Percentiles rank a stretch among this genome's conserved stretches.
Evolutionary conservation across 1,284 basidiomycete species (phyloP).

Genomic region (Butyriboletus appendiculatus): DNA sequence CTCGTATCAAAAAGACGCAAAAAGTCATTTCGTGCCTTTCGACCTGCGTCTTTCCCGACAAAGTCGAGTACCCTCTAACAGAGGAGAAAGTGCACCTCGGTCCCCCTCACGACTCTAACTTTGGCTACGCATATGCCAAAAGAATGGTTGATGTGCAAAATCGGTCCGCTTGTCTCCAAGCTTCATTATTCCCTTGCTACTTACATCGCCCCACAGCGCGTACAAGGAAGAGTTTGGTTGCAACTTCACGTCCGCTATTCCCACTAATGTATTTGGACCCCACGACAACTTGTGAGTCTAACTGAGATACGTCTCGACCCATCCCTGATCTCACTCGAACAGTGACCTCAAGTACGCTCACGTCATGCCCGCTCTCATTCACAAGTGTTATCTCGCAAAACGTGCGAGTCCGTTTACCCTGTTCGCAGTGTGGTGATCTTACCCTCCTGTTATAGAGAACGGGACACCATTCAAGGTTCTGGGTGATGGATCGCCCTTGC

Average conservation of each 20-base stretch:
- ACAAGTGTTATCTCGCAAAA: slow-evolving; percentile 88
- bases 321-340: slow-evolving; percentile 14
- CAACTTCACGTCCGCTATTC: slow-evolving; percentile 91
- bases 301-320: neutral
- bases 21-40: slow-evolving; percentile 88
- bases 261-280: slow-evolving; percentile 89
- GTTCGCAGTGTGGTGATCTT: neutral
- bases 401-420: slow-evolving; percentile 44
- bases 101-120: slow-evolving; percentile 87
- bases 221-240: slow-evolving; percentile 90
- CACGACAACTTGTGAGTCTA: slow-evolving; percentile 72
- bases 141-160: slow-evolving; percentile 93
- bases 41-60: slow-evolving; percentile 88
- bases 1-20: slow-evolving; percentile 60
- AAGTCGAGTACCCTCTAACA: slow-evolving; percentile 85
- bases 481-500: slow-evolving; percentile 84
- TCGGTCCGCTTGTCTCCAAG: slow-evolving; percentile 54
- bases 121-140: slow-evolving; percentile 91
- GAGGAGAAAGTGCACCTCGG: slow-evolving; percentile 88
- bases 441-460: slow-evolving; percentile 59
- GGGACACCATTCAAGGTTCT: slow-evolving; percentile 79
- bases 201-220: slow-evolving; percentile 50
- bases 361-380: slow-evolving; percentile 88
- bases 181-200: neutral
- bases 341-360: slow-evolving; percentile 88